These are phyloP conservation scores for Neofusicoccum ribis DNA, from an alignment of 2,329 filamentous ascomycete species.

Conservation along the genomic window DNA sequence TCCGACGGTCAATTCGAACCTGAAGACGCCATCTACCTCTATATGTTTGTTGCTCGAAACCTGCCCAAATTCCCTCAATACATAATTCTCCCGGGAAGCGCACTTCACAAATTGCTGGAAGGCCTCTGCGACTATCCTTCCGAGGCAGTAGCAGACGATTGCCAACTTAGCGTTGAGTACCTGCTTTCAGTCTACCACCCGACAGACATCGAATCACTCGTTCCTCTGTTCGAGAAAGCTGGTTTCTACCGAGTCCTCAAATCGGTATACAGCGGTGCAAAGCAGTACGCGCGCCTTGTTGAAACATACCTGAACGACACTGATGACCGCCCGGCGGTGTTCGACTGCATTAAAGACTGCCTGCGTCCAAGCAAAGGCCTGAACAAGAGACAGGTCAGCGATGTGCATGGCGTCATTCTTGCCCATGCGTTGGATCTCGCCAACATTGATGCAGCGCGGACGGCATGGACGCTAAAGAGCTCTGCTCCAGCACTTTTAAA, in stretches of 20 bases:
- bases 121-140: slow-evolving; percentile 84
- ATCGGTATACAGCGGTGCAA: slow-evolving; percentile 77
- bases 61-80: slow-evolving; percentile 96
- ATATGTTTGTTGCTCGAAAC: slow-evolving; percentile 98
- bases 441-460: slow-evolving; percentile 63
- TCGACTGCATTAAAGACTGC: slow-evolving; percentile 76
- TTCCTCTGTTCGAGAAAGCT: slow-evolving; percentile 76
- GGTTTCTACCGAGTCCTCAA: slow-evolving; percentile 91
- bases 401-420: slow-evolving; percentile 68
- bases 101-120: slow-evolving; percentile 75
- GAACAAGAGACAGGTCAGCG: slow-evolving; percentile 67
- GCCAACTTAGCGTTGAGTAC: slow-evolving; percentile 96
- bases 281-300: slow-evolving; percentile 75
- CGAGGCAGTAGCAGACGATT: slow-evolving; percentile 81
- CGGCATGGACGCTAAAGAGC: slow-evolving; percentile 65
- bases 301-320: slow-evolving; percentile 82
- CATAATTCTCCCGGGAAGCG: slow-evolving; percentile 83
- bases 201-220: slow-evolving; percentile 72
- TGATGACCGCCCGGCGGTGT: slow-evolving; percentile 72
- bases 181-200: slow-evolving; percentile 91
- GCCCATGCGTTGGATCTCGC: slow-evolving; percentile 67
- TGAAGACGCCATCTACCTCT: slow-evolving; percentile 87
- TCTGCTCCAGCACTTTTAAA: slow-evolving; percentile 66
- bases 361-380: slow-evolving; percentile 65
- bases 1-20: slow-evolving; percentile 70